These are phyloP conservation scores for Digitaria exilis DNA, from an alignment of 202 grass and related monocot genomes.

Conservation along the genomic window DNA sequence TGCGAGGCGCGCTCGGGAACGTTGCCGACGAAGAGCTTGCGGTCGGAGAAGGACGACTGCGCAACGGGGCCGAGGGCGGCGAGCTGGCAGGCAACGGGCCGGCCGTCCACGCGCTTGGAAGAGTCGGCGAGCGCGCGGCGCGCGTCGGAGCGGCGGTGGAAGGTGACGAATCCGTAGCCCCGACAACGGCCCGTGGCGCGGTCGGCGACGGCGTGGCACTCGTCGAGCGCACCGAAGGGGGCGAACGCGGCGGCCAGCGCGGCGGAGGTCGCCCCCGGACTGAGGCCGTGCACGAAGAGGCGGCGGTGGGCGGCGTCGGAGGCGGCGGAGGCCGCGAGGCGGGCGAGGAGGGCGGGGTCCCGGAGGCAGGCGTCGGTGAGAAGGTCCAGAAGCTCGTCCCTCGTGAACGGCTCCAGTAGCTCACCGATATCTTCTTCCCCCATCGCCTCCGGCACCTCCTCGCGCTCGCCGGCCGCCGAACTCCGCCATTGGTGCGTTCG, in stretches of 20 bases:
- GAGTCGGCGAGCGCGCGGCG: constrained; percentile 51
- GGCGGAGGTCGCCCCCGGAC: constrained; percentile 53
- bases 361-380: constrained; percentile 55
- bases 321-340: constrained; percentile 36
- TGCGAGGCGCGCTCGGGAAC: constrained; percentile 37
- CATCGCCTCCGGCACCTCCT: constrained; percentile 26
- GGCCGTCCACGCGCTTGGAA: constrained; percentile 58
- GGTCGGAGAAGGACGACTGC: not conserved
- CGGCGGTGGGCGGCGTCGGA: constrained; percentile 61
- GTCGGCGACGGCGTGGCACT: constrained; percentile 57
- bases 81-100: constrained; percentile 55
- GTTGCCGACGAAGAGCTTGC: constrained; percentile 58
- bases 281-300: constrained; percentile 67
- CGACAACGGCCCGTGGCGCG: constrained; percentile 55
- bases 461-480: not conserved
- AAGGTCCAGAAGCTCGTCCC: constrained; percentile 67
- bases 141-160: constrained; percentile 45
- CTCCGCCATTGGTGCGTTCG: not conserved
- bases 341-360: constrained; percentile 43
- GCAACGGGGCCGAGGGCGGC: constrained; percentile 45
- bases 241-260: constrained; percentile 52
- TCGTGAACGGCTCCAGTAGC: constrained; percentile 71
- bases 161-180: constrained; percentile 76
- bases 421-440: constrained; percentile 40
- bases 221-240: constrained; percentile 57